Evolutionary conservation across 495 filamentous ascomycete species (phyloP).

Genomic region (Podospora appendiculata): DNA sequence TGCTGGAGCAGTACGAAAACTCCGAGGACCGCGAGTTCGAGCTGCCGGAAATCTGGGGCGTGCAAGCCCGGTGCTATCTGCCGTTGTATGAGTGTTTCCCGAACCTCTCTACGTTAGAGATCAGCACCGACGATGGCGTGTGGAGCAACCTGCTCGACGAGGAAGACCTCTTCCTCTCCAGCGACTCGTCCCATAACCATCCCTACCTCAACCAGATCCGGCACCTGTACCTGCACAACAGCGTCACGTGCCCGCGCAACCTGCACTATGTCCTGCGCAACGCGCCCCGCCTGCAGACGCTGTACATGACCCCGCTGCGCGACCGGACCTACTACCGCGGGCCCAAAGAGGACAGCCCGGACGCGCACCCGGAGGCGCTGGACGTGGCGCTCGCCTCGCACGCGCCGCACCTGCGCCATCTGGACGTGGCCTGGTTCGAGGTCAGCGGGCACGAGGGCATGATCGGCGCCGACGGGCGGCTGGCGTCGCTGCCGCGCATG

Average conservation of each 20-base stretch:
- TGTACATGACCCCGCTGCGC: slow-evolving; percentile 21
- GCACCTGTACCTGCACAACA: slow-evolving; percentile 25
- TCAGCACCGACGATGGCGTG: slow-evolving; percentile 21
- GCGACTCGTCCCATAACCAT: not conserved
- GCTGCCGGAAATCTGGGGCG: slow-evolving; percentile 14
- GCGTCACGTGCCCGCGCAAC: slow-evolving; percentile 15
- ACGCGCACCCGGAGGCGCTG: slow-evolving; percentile 15
- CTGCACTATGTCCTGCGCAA: slow-evolving; percentile 17
- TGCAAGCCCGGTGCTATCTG: slow-evolving; percentile 11
- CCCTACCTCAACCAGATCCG: slow-evolving; percentile 9
- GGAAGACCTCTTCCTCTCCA: not conserved
- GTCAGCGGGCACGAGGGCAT: slow-evolving; percentile 7
- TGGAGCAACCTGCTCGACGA: slow-evolving; percentile 9
- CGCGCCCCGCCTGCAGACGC: slow-evolving; percentile 20
- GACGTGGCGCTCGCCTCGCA: slow-evolving; percentile 15
- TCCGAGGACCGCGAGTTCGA: slow-evolving; percentile 15
- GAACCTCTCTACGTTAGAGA: slow-evolving; percentile 20
- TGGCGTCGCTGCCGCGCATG: slow-evolving; percentile 14
- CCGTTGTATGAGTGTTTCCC: slow-evolving; percentile 12
- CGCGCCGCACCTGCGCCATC: slow-evolving; percentile 17
- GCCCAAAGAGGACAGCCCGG: not conserved
- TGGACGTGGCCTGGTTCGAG: slow-evolving; percentile 23
- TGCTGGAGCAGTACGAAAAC: slow-evolving; percentile 12
- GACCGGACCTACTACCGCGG: slow-evolving; percentile 1
- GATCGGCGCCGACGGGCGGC: slow-evolving; percentile 20